phyloP scores from a whole-genome alignment of 169 alveolate species.

The Eimeria acervulina region DNA sequence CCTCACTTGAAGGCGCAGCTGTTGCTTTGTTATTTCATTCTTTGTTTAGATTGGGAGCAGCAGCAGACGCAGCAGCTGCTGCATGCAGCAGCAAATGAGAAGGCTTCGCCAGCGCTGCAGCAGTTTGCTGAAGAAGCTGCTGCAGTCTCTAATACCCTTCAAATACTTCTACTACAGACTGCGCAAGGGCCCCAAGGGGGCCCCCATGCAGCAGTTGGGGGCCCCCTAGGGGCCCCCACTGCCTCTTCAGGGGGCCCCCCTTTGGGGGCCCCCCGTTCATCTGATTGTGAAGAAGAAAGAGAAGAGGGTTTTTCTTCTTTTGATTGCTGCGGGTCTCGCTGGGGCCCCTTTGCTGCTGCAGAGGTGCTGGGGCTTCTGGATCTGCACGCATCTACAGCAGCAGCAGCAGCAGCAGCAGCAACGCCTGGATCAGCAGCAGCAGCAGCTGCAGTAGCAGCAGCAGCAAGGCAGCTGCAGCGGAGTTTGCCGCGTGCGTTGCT shows the following conservation, averaged over 20 bases:
- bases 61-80: conserved; percentile 55
- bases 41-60: conserved; percentile 51
- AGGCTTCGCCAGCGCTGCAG: background rate
- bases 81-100: conserved; percentile 34
- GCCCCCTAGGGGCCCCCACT: conserved; percentile 12
- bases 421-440: no score
- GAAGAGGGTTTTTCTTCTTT: background rate
- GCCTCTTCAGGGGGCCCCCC: background rate
- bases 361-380: conserved; percentile 9
- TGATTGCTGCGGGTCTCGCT: background rate
- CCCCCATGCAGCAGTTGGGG: no score
- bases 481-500: no score
- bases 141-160: background rate
- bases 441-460: no score
- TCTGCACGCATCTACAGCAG: background rate
- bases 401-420: no score
- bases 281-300: no score
- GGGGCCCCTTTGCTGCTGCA: conserved; percentile 47
- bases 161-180: background rate
- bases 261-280: no score
- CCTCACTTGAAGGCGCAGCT: conserved; percentile 66
- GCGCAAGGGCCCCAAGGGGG: background rate
- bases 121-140: conserved; percentile 37
- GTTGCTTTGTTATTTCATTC: conserved; percentile 59
- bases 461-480: no score